Base-by-base conservation (phyloP, 2,329 filamentous ascomycete genomes). In the Diaporthe sp. region DNA sequence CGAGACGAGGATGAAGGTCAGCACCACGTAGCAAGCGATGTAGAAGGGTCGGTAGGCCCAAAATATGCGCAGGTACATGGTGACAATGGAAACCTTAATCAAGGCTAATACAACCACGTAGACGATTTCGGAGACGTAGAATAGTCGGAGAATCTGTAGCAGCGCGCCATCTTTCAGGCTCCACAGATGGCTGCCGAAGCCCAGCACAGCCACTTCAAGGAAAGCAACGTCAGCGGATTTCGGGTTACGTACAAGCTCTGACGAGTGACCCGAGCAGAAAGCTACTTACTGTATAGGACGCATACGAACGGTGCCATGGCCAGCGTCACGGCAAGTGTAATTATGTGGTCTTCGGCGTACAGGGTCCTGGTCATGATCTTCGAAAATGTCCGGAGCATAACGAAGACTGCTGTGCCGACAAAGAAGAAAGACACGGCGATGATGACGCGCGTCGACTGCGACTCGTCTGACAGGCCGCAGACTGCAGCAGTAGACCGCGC, bases 41-140 rank as follows among this genome's bases (percentile, higher is more conserved):
- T 73, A 72, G 72, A 77, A 77, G 8, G 59, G 71, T 6, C 37
- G 61, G 72, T 74, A 75, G 9, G 67, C 49, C 59, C 71, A 42
- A 53, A 78, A 77, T 37, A 77, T 73, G 17, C 77, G 71, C 51
- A 77, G 49, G 68, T 77, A 78, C 61, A 78, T 75, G 8, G 37
- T 59, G 7, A 78, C 42, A 25, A 78, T 75, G 17, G 77, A 74
- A 34, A 71, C 44, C 19, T 77, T 77, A 17, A 68, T 74, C 9
- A 77, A 19, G 25, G 75, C 67, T 2, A 78, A 42, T 13, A 76
- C 61, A 51, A 71, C 39, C n/a, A 78, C 71, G 39, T 78, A 78
- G 31, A 74, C 17, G 61, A 74, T 74, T 49, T 78, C 77, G 67
- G 74, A 55, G 13, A 77, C 28, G 67, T 77, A 78, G 68, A 78